Conservation (phyloP, 2,329 filamentous ascomycete species). For the Alternaria sp. region DNA sequence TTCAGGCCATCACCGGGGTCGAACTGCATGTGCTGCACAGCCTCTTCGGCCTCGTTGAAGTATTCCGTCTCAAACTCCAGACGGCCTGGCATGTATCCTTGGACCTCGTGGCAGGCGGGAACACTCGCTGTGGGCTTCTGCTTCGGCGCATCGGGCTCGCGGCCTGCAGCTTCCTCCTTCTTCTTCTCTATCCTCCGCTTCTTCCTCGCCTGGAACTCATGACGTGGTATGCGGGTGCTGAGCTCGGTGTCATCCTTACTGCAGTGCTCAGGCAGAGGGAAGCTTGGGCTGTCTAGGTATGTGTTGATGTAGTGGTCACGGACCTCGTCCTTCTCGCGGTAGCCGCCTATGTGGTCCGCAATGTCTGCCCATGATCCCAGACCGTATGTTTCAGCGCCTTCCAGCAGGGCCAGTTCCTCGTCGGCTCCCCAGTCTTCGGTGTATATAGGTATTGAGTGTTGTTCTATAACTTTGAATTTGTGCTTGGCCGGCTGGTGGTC, state of each 20-base stretch:
- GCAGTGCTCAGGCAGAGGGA: conserved; percentile 86
- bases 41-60: conserved; percentile 96
- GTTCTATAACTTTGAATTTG: conserved; percentile 91
- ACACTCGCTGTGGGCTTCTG: conserved; percentile 96
- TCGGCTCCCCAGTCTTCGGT: conserved; percentile 95
- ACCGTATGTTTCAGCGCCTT: conserved; percentile 95
- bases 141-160: conserved; percentile 83
- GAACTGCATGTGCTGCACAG: conserved; percentile 97
- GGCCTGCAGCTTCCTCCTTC: conserved; percentile 84
- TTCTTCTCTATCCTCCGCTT: conserved; percentile 92
- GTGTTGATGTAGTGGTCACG: conserved; percentile 90
- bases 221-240: conserved; percentile 80
- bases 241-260: conserved; percentile 81
- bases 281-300: conserved; percentile 81
- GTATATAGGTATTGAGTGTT: conserved; percentile 98
- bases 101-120: conserved; percentile 95
- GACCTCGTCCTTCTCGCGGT: conserved; percentile 92
- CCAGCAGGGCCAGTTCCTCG: conserved; percentile 89
- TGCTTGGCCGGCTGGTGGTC: conserved; percentile 88
- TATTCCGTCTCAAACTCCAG: conserved; percentile 98
- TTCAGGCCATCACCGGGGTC: conserved; percentile 95
- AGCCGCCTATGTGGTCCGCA: conserved; percentile 96
- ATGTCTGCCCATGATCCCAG: conserved; percentile 98
- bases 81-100: conserved; percentile 97
- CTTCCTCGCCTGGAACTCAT: conserved; percentile 91